Evolutionary conservation across 2,329 filamentous ascomycete genomes (phyloP).

Genomic region (Trichophyton benhamiae): DNA sequence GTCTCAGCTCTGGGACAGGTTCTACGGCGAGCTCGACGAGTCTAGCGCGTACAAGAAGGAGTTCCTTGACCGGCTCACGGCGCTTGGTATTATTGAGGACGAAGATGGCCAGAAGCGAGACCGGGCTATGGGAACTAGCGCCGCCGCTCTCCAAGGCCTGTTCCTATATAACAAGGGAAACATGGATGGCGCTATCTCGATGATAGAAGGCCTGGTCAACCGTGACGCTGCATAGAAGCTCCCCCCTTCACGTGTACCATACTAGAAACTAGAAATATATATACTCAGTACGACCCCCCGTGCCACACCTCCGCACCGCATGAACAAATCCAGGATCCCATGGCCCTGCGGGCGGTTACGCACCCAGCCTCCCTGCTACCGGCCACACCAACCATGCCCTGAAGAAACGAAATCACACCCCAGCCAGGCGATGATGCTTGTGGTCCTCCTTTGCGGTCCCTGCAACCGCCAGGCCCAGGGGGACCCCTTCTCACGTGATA

Average conservation of each 20-base stretch:
- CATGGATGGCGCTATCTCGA: slow-evolving; percentile 71
- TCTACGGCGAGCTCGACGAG: slow-evolving; percentile 71
- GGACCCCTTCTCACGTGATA: background rate
- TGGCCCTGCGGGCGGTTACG: background rate
- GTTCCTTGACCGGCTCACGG: slow-evolving; percentile 59
- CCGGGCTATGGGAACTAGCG: slow-evolving; percentile 53
- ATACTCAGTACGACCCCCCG: background rate
- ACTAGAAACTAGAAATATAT: slow-evolving; percentile 1
- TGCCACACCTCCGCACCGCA: background rate
- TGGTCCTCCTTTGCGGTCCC: too few species aligned
- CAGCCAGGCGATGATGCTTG: background rate
- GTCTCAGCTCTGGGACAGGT: slow-evolving; percentile 78
- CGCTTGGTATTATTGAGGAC: slow-evolving; percentile 57
- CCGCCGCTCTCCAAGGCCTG: slow-evolving; percentile 82
- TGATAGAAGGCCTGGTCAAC: slow-evolving; percentile 45
- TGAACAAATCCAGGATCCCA: background rate
- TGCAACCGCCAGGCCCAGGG: background rate
- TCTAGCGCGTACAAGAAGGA: slow-evolving; percentile 49
- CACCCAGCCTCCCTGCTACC: background rate
- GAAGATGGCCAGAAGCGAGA: slow-evolving; percentile 38
- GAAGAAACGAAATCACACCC: background rate
- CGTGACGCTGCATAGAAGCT: background rate
- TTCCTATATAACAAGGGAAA: slow-evolving; percentile 93
- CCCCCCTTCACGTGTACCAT: slow-evolving; percentile 1
- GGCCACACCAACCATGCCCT: background rate